Base-by-base conservation (phyloP, 805 yeast genomes). In the Lachancea meyersii region DNA sequence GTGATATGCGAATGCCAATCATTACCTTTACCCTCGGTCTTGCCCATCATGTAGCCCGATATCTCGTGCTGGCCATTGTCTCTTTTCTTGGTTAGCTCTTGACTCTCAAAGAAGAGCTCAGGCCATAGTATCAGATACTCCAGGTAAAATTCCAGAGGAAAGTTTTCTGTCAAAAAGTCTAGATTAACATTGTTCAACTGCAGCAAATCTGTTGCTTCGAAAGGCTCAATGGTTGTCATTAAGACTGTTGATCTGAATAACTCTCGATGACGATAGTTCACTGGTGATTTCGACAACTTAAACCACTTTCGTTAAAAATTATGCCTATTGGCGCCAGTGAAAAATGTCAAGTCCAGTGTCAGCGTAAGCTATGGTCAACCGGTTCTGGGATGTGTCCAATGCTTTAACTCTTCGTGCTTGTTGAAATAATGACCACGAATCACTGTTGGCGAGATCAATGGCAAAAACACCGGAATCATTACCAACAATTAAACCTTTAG, bases 1-100 rank as follows among this genome's bases (percentile, higher is more conserved):
- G 97, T 87, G 38, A 93, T 88, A 61, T 93, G 99, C 1, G 95
- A 78, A 58, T 93, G 99, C 96, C 97, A 91, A 46, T 88, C 93
- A 36, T 73, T 77, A 4, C 73, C 77, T 28, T 70, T 70, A 0
- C 98, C 98, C 61, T 93, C 98, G 1, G 95, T 81, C 61, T 93
- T 93, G n/a, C 94, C 97, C 79, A 93, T 79, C 95, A 93, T 82
- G 58, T 84, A 83, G 0, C 89, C 91, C 26, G 85, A 66, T 4
- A 60, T 49, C n/a, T 55, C 48, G 31, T 45, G 42, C 5, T 38
- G 27, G 11, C 45, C 41, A 19, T 33, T 26, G 18, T 28, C 24
- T 4, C 14, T 24, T 47, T 63, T 61, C 5, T 73, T 70, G 0
- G 69, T 63, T 11, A 68, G 55, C 48, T 75, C 80, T 2, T 66